Conservation (phyloP, 768 basidiomycete species). For the Fomitopsis pulvina region DNA sequence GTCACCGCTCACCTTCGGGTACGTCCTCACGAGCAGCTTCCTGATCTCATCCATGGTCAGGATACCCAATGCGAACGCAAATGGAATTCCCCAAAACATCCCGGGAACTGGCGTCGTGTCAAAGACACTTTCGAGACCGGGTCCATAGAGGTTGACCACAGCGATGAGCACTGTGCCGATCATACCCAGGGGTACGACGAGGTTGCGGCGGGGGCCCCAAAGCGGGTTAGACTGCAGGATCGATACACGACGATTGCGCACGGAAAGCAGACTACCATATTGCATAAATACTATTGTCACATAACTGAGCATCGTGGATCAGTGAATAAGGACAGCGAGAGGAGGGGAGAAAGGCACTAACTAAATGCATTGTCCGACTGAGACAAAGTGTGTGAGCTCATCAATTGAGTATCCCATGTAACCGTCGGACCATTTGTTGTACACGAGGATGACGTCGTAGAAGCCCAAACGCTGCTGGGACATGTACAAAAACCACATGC, state of each 20-base stretch:
- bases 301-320: slow-evolving; percentile 25
- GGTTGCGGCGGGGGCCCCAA: slow-evolving; percentile 41
- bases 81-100: slow-evolving; percentile 44
- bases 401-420: slow-evolving; percentile 35
- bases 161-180: slow-evolving; percentile 36
- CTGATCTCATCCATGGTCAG: slow-evolving; percentile 37
- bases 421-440: slow-evolving; percentile 33
- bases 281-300: slow-evolving; percentile 53
- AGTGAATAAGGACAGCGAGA: background rate
- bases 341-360: too few species aligned
- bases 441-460: slow-evolving; percentile 38
- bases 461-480: slow-evolving; percentile 38
- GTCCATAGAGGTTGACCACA: slow-evolving; percentile 37
- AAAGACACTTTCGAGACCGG: slow-evolving; percentile 37
- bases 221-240: slow-evolving; percentile 50
- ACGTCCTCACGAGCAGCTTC: slow-evolving; percentile 37
- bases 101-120: slow-evolving; percentile 36
- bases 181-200: slow-evolving; percentile 32
- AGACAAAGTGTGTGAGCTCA: slow-evolving; percentile 41
- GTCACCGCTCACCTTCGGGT: slow-evolving; percentile 32
- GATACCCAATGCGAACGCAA: slow-evolving; percentile 35
- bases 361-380: slow-evolving; percentile 45
- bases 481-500: slow-evolving; percentile 29
- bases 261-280: slow-evolving; percentile 52
- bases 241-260: slow-evolving; percentile 48